Conservation (phyloP, 371 early-diverging fungal genomes). For the Mortierella sp. region DNA sequence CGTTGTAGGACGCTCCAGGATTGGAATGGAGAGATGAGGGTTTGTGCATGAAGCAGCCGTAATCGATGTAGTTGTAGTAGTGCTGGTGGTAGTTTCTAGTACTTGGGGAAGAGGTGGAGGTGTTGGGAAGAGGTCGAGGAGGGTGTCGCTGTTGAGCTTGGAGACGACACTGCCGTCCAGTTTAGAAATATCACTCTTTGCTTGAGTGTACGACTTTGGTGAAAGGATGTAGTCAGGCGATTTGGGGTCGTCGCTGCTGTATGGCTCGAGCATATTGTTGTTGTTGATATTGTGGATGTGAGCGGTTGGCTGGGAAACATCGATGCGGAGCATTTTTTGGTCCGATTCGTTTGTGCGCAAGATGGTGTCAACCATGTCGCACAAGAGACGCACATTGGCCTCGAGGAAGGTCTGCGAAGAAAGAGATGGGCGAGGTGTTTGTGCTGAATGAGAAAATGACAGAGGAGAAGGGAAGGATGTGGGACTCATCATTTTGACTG, state of each 20-base stretch:
- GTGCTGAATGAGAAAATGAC: background rate
- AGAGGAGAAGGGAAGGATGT: background rate
- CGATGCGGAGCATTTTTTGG: constrained; percentile 15
- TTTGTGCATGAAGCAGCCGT: background rate
- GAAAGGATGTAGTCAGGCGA: constrained; percentile 31
- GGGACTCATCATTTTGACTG: constrained; percentile 5
- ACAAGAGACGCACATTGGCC: constrained; percentile 39
- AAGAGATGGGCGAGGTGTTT: background rate
- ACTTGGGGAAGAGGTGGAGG: constrained; percentile 26
- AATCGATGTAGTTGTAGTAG: background rate
- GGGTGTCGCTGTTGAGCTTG: constrained; percentile 29
- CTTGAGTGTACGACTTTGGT: constrained; percentile 22
- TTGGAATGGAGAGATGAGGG: background rate
- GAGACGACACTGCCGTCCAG: constrained; percentile 28
- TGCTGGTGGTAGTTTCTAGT: background rate
- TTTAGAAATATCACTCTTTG: constrained; percentile 29
- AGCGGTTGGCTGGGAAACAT: background rate
- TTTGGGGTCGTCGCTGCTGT: background rate
- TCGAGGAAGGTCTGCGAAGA: constrained; percentile 30
- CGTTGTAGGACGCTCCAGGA: constrained; percentile 1
- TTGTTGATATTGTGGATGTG: background rate
- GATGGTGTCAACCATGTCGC: constrained; percentile 49
- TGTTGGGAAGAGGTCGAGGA: constrained; percentile 41
- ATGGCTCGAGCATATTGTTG: background rate
- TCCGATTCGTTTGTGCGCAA: constrained; percentile 13